Conservation (phyloP, 1,139 yeast species). For the Nadsonia starkeyi-henricii region DNA sequence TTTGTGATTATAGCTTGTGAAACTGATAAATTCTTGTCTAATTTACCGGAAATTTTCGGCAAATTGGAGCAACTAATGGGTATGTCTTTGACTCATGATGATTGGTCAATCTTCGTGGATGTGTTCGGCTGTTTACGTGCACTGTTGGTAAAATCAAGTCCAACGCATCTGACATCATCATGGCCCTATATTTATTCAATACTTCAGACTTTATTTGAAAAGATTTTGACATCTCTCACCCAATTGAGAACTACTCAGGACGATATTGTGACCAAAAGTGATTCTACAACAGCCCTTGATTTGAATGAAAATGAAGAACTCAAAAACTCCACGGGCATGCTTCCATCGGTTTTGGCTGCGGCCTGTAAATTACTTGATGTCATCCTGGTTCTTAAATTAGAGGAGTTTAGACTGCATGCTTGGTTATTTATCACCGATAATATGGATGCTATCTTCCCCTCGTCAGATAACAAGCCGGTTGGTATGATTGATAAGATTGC, state of each 20-base stretch:
- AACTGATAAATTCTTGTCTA: slow-evolving; percentile 37
- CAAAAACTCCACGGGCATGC: neutral
- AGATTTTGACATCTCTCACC: slow-evolving; percentile 20
- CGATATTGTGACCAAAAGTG: neutral
- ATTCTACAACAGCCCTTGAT: neutral
- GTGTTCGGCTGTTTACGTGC: slow-evolving; percentile 48
- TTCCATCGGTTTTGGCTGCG: slow-evolving; percentile 21
- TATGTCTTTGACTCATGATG: slow-evolving; percentile 12
- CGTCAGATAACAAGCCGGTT: slow-evolving; percentile 22
- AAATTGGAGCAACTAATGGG: slow-evolving; percentile 26
- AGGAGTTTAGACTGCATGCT: slow-evolving; percentile 66
- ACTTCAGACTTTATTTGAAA: slow-evolving; percentile 39
- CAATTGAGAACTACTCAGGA: neutral
- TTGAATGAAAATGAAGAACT: slow-evolving; percentile 23
- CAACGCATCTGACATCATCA: slow-evolving; percentile 47
- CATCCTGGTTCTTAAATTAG: slow-evolving; percentile 48
- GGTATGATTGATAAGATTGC: slow-evolving; percentile 28
- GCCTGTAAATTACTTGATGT: slow-evolving; percentile 72
- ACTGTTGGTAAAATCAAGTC: slow-evolving; percentile 45
- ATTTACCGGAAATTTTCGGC: slow-evolving; percentile 36
- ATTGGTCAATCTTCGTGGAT: slow-evolving; percentile 29
- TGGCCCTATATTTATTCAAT: slow-evolving; percentile 62
- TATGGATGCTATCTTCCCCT: slow-evolving; percentile 44
- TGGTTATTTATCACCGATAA: slow-evolving; percentile 77
- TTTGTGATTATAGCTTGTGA: slow-evolving; percentile 24